phyloP scores from a whole-genome alignment of 331 rosid species.

The Stylosanthes scabra region DNA sequence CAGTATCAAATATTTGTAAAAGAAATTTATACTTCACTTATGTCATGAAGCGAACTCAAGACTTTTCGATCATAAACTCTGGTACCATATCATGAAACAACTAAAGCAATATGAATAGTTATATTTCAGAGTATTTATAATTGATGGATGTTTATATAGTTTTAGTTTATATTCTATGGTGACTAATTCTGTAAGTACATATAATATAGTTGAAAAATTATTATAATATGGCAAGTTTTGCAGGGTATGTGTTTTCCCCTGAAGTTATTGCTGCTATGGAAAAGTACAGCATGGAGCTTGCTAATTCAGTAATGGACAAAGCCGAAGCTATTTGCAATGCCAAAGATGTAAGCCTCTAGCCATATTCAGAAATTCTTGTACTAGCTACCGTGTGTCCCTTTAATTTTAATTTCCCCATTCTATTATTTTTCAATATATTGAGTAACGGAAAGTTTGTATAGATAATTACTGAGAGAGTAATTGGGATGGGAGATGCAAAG shows the following conservation, averaged over 20 bases:
- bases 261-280: slow-evolving; percentile 62
- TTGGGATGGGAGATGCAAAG: slow-evolving; percentile 82
- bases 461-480: slow-evolving; percentile 63
- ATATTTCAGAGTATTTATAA: no score
- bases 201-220: no score
- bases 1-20: neutral
- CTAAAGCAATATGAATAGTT: no score
- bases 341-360: slow-evolving; percentile 37
- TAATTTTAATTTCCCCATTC: neutral
- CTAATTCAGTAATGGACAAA: slow-evolving; percentile 71
- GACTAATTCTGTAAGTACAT: no score
- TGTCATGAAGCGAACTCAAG: no score
- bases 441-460: slow-evolving; percentile 3
- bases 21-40: neutral
- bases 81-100: no score
- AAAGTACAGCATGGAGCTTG: slow-evolving; percentile 56
- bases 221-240: neutral
- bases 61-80: no score
- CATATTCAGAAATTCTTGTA: neutral
- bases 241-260: slow-evolving; percentile 66
- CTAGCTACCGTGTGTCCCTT: no score
- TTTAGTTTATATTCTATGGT: no score
- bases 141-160: no score
- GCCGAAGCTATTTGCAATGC: slow-evolving; percentile 62
- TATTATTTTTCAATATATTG: neutral